phyloP scores from a whole-genome alignment of 73 alveolate genomes.

The Paramecium biaurelia region DNA sequence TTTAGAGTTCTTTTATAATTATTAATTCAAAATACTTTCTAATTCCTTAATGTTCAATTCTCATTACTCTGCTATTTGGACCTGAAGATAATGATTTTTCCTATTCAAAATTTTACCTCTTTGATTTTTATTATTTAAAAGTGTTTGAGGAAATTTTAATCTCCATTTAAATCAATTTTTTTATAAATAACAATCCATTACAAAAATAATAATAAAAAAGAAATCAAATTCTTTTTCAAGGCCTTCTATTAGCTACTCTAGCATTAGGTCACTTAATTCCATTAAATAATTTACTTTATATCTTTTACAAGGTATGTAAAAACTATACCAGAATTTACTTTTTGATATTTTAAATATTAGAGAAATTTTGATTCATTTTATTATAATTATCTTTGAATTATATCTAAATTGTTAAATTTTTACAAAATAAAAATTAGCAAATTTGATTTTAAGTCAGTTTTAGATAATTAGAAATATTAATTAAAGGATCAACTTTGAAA shows the following conservation, averaged over 20 bases:
- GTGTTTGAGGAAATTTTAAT: background rate
- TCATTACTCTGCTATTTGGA: background rate
- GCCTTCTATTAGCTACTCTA: constrained; percentile 25
- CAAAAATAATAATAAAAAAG: background rate
- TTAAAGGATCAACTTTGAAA: too few species aligned
- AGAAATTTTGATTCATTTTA: too few species aligned
- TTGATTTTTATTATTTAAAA: background rate
- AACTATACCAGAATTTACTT: too few species aligned
- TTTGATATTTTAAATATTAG: too few species aligned
- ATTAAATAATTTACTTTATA: constrained; percentile 27
- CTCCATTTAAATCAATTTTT: background rate
- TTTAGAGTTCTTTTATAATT: background rate
- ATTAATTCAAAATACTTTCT: background rate
- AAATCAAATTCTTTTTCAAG: background rate
- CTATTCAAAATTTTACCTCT: background rate
- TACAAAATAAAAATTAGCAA: too few species aligned
- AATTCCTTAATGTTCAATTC: constrained; percentile 23
- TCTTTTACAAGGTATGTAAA: background rate
- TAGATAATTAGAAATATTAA: too few species aligned
- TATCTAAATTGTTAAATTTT: too few species aligned
- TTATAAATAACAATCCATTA: background rate
- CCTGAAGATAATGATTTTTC: background rate
- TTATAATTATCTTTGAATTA: too few species aligned
- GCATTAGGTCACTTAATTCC: constrained; percentile 13
- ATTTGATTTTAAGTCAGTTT: too few species aligned